Conservation (phyloP, 805 yeast genomes). For the Metschnikowia aberdeeniae region DNA sequence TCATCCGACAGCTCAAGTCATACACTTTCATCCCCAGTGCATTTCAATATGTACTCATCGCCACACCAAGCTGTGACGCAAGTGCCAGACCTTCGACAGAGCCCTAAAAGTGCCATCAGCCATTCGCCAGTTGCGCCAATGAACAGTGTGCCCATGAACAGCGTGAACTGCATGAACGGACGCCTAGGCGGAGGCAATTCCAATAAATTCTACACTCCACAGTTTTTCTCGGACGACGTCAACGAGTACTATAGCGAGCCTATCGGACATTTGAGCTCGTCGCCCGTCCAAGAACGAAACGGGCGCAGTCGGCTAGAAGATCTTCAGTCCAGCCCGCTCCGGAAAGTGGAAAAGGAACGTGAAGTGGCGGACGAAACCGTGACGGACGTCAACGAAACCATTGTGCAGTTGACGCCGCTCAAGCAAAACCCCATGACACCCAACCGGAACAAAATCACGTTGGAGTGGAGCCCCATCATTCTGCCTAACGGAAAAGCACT, state of each 20-base stretch:
- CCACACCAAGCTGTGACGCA: constrained; percentile 18
- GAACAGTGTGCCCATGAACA: neutral
- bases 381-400: constrained; percentile 36
- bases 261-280: constrained; percentile 22
- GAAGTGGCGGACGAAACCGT: constrained; percentile 30
- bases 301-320: neutral
- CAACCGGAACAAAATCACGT: constrained; percentile 26
- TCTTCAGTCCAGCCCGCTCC: constrained; percentile 27
- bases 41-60: constrained; percentile 20
- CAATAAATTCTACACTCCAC: constrained; percentile 34
- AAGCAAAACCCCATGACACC: constrained; percentile 36
- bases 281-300: constrained; percentile 3
- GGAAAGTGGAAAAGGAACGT: constrained; percentile 10
- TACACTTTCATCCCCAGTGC: constrained; percentile 23
- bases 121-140: constrained; percentile 12
- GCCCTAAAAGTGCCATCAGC: neutral
- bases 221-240: constrained; percentile 34
- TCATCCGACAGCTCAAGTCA: constrained; percentile 25
- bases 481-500: constrained; percentile 30
- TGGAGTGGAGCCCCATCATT: constrained; percentile 45
- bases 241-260: constrained; percentile 11
- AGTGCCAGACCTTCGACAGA: neutral
- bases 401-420: constrained; percentile 38
- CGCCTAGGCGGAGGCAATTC: constrained; percentile 9
- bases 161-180: neutral